Conservation (phyloP, 139 green algal genomes). For the Chlamydomonas eustigma region DNA sequence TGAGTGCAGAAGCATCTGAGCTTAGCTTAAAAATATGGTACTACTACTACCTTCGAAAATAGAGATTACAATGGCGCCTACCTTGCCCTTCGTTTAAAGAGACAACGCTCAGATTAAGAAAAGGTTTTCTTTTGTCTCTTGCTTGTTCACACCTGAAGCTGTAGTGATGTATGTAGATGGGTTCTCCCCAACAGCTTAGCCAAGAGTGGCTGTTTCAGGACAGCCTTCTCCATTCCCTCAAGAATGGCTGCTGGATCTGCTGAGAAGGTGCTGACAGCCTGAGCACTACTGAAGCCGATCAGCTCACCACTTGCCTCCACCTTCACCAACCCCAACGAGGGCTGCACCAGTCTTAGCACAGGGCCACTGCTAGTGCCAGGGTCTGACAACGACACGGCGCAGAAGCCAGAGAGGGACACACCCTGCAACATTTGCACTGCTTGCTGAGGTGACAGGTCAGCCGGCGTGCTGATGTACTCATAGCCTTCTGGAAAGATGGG, state of each 20-base stretch:
- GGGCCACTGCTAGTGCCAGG: neutral
- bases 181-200: slow-evolving; percentile 31
- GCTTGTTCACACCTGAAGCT: slow-evolving; percentile 3
- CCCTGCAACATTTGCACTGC: slow-evolving; percentile 7
- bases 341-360: slow-evolving; percentile 16
- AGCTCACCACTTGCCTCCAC: slow-evolving; percentile 16
- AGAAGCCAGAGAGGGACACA: slow-evolving; percentile 31
- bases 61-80: neutral
- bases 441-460: neutral
- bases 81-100: neutral
- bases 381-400: slow-evolving; percentile 22
- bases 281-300: slow-evolving; percentile 31
- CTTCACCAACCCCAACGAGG: slow-evolving; percentile 6
- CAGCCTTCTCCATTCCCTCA: slow-evolving; percentile 18
- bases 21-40: too few relatives aligned
- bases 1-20: too few relatives aligned
- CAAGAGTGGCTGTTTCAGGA: slow-evolving; percentile 36
- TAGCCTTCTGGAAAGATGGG: neutral
- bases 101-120: too few relatives aligned
- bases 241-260: slow-evolving; percentile 16
- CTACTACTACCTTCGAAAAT: too few relatives aligned
- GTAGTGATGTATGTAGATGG: slow-evolving; percentile 14
- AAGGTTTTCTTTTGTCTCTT: too few relatives aligned
- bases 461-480: neutral
- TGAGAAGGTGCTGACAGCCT: slow-evolving; percentile 25